phyloP scores from a whole-genome alignment of 2,329 filamentous ascomycete genomes.

The Pseudophaeomoniella oleicola region DNA sequence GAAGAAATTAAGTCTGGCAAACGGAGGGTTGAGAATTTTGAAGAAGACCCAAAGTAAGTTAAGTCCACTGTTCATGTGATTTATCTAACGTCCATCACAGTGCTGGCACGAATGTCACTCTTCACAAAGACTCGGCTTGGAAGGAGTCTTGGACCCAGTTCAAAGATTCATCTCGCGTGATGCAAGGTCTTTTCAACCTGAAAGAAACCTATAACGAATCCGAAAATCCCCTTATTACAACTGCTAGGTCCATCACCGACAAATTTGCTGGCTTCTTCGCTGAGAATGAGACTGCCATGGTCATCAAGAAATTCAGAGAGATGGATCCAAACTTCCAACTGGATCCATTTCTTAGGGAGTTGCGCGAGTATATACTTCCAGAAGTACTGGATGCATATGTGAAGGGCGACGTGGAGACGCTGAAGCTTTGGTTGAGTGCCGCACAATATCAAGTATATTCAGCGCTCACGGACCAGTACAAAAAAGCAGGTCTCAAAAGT shows the following conservation, averaged over 20 bases:
- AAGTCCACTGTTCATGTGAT: slow-evolving; percentile 6
- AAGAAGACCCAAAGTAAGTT: slow-evolving; percentile 79
- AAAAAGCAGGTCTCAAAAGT: slow-evolving; percentile 79
- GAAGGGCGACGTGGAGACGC: slow-evolving; percentile 78
- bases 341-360: slow-evolving; percentile 85
- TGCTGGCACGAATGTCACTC: slow-evolving; percentile 81
- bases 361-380: slow-evolving; percentile 93
- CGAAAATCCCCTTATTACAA: slow-evolving; percentile 88
- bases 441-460: slow-evolving; percentile 95
- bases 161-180: slow-evolving; percentile 73
- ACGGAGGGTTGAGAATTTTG: slow-evolving; percentile 44
- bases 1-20: slow-evolving; percentile 42
- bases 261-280: slow-evolving; percentile 90
- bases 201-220: slow-evolving; percentile 88
- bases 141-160: slow-evolving; percentile 98
- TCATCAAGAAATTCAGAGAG: slow-evolving; percentile 93
- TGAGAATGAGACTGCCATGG: slow-evolving; percentile 93
- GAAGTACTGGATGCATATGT: slow-evolving; percentile 97
- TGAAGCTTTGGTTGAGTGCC: slow-evolving; percentile 91
- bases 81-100: slow-evolving; percentile 34
- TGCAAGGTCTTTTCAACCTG: slow-evolving; percentile 76
- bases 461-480: slow-evolving; percentile 93
- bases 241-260: slow-evolving; percentile 86
- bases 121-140: slow-evolving; percentile 96
- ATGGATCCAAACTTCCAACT: slow-evolving; percentile 94